Evolutionary conservation across 2,329 filamentous ascomycete species (phyloP).

Genomic region (Botrytis byssoidea): DNA sequence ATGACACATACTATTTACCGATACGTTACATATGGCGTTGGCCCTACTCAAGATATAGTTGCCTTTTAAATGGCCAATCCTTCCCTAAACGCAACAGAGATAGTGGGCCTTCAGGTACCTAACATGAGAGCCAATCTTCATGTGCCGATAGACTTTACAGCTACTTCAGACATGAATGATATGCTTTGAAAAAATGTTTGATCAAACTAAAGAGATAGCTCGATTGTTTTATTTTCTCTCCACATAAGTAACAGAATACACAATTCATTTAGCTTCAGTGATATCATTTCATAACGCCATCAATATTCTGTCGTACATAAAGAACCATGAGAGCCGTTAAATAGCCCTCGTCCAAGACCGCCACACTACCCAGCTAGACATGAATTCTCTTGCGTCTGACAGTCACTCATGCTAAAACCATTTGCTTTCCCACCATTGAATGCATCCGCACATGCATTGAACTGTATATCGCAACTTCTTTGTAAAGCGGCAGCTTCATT

Average conservation of each 20-base stretch:
- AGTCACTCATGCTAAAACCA: conserved; percentile 30
- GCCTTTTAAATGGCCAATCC: no score
- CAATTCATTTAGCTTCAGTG: not conserved
- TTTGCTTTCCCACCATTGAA: conserved; percentile 49
- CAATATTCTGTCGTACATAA: not conserved
- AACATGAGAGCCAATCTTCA: not conserved
- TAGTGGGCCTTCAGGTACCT: no score
- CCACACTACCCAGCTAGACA: conserved; percentile 20
- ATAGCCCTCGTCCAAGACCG: no score
- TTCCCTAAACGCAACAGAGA: no score
- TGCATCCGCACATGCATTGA: conserved; percentile 57
- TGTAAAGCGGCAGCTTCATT: conserved; percentile 54
- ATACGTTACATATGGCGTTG: no score
- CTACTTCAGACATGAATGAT: not conserved
- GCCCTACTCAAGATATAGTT: no score
- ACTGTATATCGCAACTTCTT: conserved; percentile 61
- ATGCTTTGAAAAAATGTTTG: not conserved
- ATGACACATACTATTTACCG: no score
- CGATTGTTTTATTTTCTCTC: not conserved
- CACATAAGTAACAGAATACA: not conserved
- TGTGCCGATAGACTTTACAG: not conserved
- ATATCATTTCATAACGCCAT: not conserved
- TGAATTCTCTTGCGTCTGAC: conserved; percentile 28
- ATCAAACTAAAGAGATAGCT: not conserved
- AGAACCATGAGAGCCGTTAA: not conserved